phyloP scores from a whole-genome alignment of 192 early-diverging fungal species.

The Phlyctochytrium planicorne region DNA sequence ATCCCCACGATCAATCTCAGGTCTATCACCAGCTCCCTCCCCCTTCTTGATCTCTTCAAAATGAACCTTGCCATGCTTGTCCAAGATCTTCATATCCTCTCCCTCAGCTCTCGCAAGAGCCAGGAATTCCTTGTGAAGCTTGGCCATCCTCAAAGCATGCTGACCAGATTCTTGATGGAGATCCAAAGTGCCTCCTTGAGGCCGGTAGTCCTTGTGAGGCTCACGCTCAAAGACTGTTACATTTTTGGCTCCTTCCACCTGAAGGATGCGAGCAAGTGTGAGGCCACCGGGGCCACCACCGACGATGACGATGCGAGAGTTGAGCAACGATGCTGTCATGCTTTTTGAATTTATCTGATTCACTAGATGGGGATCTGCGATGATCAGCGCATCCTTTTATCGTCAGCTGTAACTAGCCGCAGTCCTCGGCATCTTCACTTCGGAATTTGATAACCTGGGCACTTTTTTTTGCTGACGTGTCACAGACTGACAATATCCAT shows the following conservation, averaged over 20 bases:
- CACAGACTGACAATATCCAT: too few relatives aligned
- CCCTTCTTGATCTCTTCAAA: conserved; percentile 16
- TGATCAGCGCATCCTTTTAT: too few relatives aligned
- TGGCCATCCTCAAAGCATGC: conserved; percentile 30
- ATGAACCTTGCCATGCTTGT: conserved; percentile 29
- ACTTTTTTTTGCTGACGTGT: too few relatives aligned
- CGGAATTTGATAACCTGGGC: too few relatives aligned
- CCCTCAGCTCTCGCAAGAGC: conserved; percentile 35
- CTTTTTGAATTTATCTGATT: too few relatives aligned
- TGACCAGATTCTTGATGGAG: conserved; percentile 47
- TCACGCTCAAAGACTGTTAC: conserved; percentile 47
- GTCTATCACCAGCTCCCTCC: conserved; percentile 18
- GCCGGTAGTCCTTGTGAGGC: conserved; percentile 14
- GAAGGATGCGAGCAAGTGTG: conserved; percentile 44
- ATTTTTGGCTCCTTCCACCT: conserved; percentile 21
- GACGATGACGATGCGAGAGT: conserved; percentile 44
- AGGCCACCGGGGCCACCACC: conserved; percentile 55
- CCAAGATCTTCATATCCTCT: conserved; percentile 32
- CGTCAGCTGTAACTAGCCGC: too few relatives aligned
- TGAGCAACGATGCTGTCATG: too few relatives aligned
- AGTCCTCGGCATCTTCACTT: too few relatives aligned
- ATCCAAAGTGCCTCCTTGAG: conserved; percentile 52
- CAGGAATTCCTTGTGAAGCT: conserved; percentile 31
- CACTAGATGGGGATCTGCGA: too few relatives aligned
- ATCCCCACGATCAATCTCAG: conserved; percentile 50